phyloP scores from a whole-genome alignment of 2,329 filamentous ascomycete species.

The Tolypocladium cylindrosporum region DNA sequence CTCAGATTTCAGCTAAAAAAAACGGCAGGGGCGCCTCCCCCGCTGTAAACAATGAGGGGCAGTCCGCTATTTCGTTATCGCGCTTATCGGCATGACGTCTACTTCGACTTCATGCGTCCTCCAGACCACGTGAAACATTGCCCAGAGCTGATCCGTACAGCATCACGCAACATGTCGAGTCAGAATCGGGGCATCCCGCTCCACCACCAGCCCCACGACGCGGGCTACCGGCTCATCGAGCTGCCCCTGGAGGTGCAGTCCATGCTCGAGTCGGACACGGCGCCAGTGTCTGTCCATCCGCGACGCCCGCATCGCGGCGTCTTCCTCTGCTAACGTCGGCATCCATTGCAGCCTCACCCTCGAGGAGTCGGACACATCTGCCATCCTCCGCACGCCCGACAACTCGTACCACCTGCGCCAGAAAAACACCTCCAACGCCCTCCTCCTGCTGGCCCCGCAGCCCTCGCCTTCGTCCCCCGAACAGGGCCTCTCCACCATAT shows the following conservation, averaged over 20 bases:
- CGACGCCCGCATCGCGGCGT: not conserved
- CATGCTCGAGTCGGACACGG: constrained; percentile 41
- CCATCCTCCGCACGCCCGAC: constrained; percentile 40
- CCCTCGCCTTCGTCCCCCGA: constrained; percentile 11
- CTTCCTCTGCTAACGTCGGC: not conserved
- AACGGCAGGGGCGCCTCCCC: not conserved
- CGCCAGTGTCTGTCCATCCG: constrained; percentile 37
- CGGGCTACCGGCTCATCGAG: constrained; percentile 51
- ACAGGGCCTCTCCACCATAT: constrained; percentile 35
- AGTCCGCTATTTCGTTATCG: not conserved
- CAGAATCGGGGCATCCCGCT: constrained; percentile 41
- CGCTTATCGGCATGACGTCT: too few species aligned
- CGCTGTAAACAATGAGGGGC: not conserved
- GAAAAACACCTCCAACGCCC: constrained; percentile 59
- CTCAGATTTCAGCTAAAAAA: not conserved
- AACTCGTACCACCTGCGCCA: constrained; percentile 51
- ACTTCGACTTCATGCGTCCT: too few species aligned
- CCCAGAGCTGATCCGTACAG: not conserved
- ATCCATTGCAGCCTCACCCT: constrained; percentile 30
- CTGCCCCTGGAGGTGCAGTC: constrained; percentile 48
- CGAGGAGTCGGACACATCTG: constrained; percentile 36
- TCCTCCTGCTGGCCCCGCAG: constrained; percentile 41
- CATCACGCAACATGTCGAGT: constrained; percentile 27
- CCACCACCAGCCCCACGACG: constrained; percentile 34
- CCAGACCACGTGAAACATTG: too few species aligned